Base-by-base conservation (phyloP, 306 rosid genomes). In the Acacia melanoxylon region DNA sequence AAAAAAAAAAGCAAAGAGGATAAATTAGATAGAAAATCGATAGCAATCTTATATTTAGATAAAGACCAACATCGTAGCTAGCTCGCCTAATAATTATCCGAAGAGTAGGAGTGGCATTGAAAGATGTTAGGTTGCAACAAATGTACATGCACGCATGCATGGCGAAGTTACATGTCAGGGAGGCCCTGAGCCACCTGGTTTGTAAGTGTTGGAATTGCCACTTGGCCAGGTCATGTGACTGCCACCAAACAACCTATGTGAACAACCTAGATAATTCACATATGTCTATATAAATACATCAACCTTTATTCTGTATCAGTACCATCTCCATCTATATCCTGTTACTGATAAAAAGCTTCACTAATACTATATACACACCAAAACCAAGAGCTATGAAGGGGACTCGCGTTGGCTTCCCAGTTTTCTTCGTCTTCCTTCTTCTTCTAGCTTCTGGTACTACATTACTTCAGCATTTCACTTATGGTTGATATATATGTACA, bases 391-490 rank as follows among this genome's bases (percentile, higher is more conserved):
- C 58, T 51, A 51, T 52, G 91, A 88, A 75, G 16, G 88, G 72
- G 75, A 68, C 84, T 82, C 71, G 86, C 41, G 78, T 85, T 77
- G 88, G 85, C 33, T 79, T 85, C 58, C 88, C 85, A 72, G 6
- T 87, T 67, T 61, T 85, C 80, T 19, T 85, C 80, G 15, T 88
- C 31, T 42, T 86, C 65, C 17, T 90, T 3, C 15, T 86, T 62
- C 66, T 90, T 75, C 37, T 88, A 76, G 81, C 89, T 73, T 88
- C 90, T 71, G 80, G 94, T 88, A 82, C 8, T 1, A 15, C 19
- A 51, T 51, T 4, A 17, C 7, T 5, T 4, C 22, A 17, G 17
- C 6, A 56, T 8, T 56, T 8, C 11, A 51, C 11, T 20, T 5
- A 9, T 20, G 62, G 22, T 2, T 9, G 8, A 56, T 56, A 20